phyloP scores from a whole-genome alignment of 2,329 filamentous ascomycete genomes.

The Zasmidium citrigriseum region DNA sequence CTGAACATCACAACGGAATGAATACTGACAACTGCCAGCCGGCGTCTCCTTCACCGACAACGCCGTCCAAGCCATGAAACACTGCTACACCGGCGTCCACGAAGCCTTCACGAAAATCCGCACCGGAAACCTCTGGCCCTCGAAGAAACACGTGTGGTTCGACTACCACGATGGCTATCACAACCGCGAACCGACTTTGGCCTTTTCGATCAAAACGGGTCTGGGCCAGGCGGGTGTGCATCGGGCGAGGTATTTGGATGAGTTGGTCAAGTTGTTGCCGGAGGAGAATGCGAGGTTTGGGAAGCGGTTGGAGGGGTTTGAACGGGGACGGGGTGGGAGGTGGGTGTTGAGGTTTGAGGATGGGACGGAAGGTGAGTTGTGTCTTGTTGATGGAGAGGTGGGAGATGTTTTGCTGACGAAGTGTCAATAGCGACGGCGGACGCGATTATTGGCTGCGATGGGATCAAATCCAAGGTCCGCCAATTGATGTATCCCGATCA shows the following conservation, averaged over 20 bases:
- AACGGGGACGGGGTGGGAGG: conserved; percentile 27
- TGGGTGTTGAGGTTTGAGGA: conserved; percentile 39
- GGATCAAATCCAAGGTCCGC: conserved; percentile 59
- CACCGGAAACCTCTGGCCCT: conserved; percentile 41
- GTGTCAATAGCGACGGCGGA: conserved; percentile 45
- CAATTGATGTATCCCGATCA: conserved; percentile 42
- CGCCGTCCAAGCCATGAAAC: conserved; percentile 54
- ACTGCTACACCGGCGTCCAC: conserved; percentile 50
- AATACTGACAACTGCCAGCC: conserved; percentile 32
- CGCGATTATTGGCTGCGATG: conserved; percentile 29
- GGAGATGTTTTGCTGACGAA: neutral
- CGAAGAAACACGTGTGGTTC: conserved; percentile 44
- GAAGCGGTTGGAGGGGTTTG: conserved; percentile 33
- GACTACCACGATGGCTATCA: conserved; percentile 42
- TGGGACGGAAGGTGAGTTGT: conserved; percentile 16
- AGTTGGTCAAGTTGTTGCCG: conserved; percentile 44
- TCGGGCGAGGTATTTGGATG: conserved; percentile 44
- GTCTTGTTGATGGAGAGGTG: neutral
- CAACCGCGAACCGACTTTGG: conserved; percentile 24
- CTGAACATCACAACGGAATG: neutral
- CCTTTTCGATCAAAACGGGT: conserved; percentile 28
- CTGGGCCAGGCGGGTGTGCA: conserved; percentile 34
- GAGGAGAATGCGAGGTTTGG: conserved; percentile 36
- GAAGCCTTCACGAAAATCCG: conserved; percentile 46
- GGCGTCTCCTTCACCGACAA: conserved; percentile 60